Evolutionary conservation across 2,329 filamentous ascomycete genomes (phyloP), one percentile per base, ranked within the genome.

Genomic region (Colletotrichum orchidophilum): DNA sequence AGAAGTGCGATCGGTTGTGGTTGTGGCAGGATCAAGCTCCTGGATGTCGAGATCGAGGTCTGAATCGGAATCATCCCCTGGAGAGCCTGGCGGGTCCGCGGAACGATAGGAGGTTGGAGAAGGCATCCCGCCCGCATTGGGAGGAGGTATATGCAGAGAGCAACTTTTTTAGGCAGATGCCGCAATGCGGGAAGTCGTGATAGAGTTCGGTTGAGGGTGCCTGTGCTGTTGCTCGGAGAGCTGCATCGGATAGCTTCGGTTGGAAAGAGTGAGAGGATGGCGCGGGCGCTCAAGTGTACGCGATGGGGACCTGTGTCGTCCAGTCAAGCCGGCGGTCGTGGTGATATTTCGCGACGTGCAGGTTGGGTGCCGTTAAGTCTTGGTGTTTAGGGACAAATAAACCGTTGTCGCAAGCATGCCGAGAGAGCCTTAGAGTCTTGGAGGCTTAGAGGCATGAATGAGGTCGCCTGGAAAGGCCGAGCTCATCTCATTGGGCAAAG

Each of bases 11-110:
- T 73, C 29, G 21, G 71, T 71, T n/a, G 71, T 76, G 39, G 78
- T 77, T 24, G 79, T 80, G 68, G 78, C 78, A 66, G 93, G 93
- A 78, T 95, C 93, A 75, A 96, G 90, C 85, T 96, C 94, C 77
- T 94, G 88, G 75, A 94, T 87, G 76, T 95, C 92, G 77, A 96
- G 86, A 73, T 94, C 92, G 75, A 92, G 89, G 79, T 96, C 93
- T 60, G 92, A 94, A 80, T 95, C 93, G 79, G 91, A 93, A 79
- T 95, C 92, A 82, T 91, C 85, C 77, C 85, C 82, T 72, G 87
- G 87, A 71, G 88, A 90, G 82, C 92, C 90, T 81, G 91, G 91
- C 78, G 88, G 87, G 80, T 91, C 87, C 78, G 88, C 83, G 76
- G 83, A 81, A 78, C 83, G 85, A 79, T 86, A 85, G 39, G 84